phyloP scores from a whole-genome alignment of 1,284 basidiomycete species.

The Trichosporon sp. region DNA sequence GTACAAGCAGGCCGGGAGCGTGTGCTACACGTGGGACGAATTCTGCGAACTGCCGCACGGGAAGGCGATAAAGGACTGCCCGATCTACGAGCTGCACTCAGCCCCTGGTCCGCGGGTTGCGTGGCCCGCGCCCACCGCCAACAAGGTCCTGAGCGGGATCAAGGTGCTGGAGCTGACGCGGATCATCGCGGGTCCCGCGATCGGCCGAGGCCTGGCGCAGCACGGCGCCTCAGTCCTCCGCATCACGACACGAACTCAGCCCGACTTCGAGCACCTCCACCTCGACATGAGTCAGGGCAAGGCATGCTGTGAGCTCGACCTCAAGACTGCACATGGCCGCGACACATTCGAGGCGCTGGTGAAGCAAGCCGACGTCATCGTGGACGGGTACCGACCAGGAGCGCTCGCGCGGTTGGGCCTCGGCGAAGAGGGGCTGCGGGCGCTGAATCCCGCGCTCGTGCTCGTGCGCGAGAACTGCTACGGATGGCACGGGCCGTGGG shows the following conservation, averaged over 20 bases:
- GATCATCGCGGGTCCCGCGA: slow-evolving; percentile 10
- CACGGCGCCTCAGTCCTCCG: slow-evolving; percentile 15
- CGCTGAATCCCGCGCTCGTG: slow-evolving; percentile 4
- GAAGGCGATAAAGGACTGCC: slow-evolving; percentile 8
- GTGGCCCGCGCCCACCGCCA: slow-evolving; percentile 2
- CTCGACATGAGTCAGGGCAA: slow-evolving; percentile 16
- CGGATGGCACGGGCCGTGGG: slow-evolving; percentile 16
- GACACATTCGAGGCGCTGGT: not conserved
- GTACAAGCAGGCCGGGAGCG: slow-evolving; percentile 8
- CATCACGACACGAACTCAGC: slow-evolving; percentile 3
- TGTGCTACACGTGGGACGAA: slow-evolving; percentile 13
- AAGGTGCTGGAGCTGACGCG: slow-evolving; percentile 17
- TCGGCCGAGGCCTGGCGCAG: slow-evolving; percentile 13
- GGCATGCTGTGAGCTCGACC: slow-evolving; percentile 7
- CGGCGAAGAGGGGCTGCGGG: slow-evolving; percentile 5
- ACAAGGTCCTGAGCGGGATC: slow-evolving; percentile 9
- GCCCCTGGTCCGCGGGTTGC: not conserved
- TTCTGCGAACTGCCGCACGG: slow-evolving; percentile 8
- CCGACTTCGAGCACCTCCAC: slow-evolving; percentile 7
- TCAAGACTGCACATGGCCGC: slow-evolving; percentile 7
- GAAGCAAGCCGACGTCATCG: slow-evolving; percentile 10
- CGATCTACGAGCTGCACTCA: slow-evolving; percentile 12
- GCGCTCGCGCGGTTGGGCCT: slow-evolving; percentile 8
- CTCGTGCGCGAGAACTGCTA: slow-evolving; percentile 18
- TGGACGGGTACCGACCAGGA: slow-evolving; percentile 17